A percentile compares a stretch with the other conserved stretches of the same genome.
Conservation (phyloP, 345 rosid genomes). For the Eucalyptus microcorys region DNA sequence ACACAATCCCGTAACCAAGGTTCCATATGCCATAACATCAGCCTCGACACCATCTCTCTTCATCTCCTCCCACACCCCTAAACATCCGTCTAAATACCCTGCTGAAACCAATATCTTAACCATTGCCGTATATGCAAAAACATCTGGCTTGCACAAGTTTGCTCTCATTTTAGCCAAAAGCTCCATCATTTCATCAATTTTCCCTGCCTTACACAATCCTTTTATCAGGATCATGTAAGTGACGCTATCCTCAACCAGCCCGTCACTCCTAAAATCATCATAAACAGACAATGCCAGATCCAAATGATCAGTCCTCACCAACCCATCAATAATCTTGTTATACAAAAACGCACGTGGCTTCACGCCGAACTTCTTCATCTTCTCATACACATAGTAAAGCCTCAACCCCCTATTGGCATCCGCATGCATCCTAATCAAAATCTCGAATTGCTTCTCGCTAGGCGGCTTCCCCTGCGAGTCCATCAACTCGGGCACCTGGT, state of each 20-base stretch:
- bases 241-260: conserved; percentile 62
- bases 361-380: conserved; percentile 77
- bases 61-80: conserved; percentile 86
- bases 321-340: conserved; percentile 67
- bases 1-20: conserved; percentile 55
- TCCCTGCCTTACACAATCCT: conserved; percentile 66
- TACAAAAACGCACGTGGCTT: conserved; percentile 65
- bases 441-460: conserved; percentile 78
- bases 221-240: conserved; percentile 74
- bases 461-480: conserved; percentile 75
- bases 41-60: conserved; percentile 49
- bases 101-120: conserved; percentile 40
- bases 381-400: conserved; percentile 69
- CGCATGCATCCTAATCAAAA: conserved; percentile 84
- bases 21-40: conserved; percentile 81
- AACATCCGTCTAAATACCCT: conserved; percentile 63
- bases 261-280: conserved; percentile 59
- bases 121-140: conserved; percentile 85
- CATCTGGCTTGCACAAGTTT: conserved; percentile 66
- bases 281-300: conserved; percentile 74
- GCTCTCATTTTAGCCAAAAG: conserved; percentile 60
- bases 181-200: conserved; percentile 46
- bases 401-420: conserved; percentile 78
- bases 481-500: conserved; percentile 84
- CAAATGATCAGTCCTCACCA: conserved; percentile 50